phyloP scores from a whole-genome alignment of 148 eudicot species.

The Polygonum aviculare region DNA sequence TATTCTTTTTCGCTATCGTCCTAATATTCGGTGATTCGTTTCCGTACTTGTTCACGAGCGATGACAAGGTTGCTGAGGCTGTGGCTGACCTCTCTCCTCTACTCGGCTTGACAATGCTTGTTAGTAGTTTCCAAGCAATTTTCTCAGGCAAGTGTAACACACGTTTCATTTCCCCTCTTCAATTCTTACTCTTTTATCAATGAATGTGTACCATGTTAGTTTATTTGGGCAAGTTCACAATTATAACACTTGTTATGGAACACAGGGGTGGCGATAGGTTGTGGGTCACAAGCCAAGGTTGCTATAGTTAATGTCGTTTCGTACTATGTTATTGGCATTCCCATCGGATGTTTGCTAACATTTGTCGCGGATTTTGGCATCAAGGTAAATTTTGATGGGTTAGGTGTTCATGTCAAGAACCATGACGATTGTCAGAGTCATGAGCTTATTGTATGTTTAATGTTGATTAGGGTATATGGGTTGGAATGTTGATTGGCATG shows the following conservation, averaged over 20 bases:
- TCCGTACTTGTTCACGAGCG: constrained; percentile 61
- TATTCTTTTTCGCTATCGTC: constrained; percentile 28
- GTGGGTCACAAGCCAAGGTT: constrained; percentile 42
- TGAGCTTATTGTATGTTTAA: neutral
- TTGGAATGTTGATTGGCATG: constrained; percentile 5
- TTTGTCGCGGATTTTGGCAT: constrained; percentile 34
- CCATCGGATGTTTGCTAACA: constrained; percentile 41
- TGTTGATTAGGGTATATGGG: constrained; percentile 3
- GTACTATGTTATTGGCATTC: constrained; percentile 47
- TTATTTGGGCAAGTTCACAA: no score
- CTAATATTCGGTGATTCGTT: constrained; percentile 25
- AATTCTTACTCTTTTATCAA: neutral
- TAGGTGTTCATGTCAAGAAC: neutral
- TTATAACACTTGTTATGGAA: neutral
- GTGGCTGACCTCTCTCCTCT: constrained; percentile 50
- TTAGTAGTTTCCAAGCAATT: constrained; percentile 55
- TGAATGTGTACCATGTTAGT: neutral
- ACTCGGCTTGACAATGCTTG: constrained; percentile 48
- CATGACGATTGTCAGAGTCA: neutral
- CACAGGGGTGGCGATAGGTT: constrained; percentile 46
- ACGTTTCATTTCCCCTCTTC: no score
- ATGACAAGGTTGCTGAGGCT: constrained; percentile 43
- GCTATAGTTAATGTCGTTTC: constrained; percentile 38
- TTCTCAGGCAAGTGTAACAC: constrained; percentile 42
- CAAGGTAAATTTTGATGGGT: constrained; percentile 19